Conservation (phyloP, 108 stramenopile species). For the Cyclotella cryptica region DNA sequence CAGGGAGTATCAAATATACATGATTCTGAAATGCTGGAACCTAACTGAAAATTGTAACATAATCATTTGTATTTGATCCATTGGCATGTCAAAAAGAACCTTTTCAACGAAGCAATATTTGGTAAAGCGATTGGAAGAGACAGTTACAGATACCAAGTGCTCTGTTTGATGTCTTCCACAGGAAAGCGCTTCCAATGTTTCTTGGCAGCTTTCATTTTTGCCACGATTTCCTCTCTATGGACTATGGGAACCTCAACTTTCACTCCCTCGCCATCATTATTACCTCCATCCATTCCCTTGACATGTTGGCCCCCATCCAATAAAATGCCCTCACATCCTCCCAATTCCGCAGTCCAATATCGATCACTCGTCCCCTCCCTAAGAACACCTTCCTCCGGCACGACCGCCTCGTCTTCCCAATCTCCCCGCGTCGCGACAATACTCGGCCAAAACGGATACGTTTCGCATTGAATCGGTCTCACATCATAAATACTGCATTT, state of each 20-base stretch:
- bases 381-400: conserved; percentile 44
- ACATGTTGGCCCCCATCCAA: neutral
- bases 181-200: conserved; percentile 54
- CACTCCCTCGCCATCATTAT: neutral
- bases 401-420: conserved; percentile 60
- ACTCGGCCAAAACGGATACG: conserved; percentile 76
- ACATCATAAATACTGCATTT: conserved; percentile 65
- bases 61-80: too few relatives aligned
- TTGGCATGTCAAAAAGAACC: too few relatives aligned
- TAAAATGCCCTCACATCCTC: conserved; percentile 72
- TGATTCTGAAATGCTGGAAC: too few relatives aligned
- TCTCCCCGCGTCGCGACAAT: conserved; percentile 40
- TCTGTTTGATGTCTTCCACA: conserved; percentile 50
- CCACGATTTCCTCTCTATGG: conserved; percentile 32
- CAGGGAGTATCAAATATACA: too few relatives aligned
- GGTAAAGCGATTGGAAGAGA: too few relatives aligned
- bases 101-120: too few relatives aligned
- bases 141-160: conserved; percentile 48
- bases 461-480: conserved; percentile 62
- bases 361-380: conserved; percentile 30
- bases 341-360: conserved; percentile 60
- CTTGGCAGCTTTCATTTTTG: conserved; percentile 43
- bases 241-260: conserved; percentile 9
- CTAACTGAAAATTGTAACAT: too few relatives aligned
- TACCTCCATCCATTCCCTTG: neutral